phyloP scores from a whole-genome alignment of 2,329 filamentous ascomycete genomes.

The Monosporascus sp. region DNA sequence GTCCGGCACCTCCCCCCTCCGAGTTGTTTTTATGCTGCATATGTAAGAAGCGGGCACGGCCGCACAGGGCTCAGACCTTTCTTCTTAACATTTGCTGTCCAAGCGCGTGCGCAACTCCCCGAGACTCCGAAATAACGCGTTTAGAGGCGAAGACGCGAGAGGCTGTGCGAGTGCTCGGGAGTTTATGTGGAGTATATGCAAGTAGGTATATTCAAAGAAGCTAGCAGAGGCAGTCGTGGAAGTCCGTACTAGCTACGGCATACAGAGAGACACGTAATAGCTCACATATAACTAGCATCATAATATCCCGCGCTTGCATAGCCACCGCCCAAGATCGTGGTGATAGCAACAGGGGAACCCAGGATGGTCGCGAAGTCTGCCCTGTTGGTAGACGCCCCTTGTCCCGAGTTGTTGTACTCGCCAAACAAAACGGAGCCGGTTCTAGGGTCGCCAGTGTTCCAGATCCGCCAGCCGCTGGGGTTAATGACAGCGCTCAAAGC shows the following conservation, averaged over 20 bases:
- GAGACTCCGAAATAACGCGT: too few species aligned
- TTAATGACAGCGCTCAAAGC: slow-evolving; percentile 52
- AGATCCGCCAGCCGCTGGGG: slow-evolving; percentile 50
- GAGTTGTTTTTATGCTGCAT: too few species aligned
- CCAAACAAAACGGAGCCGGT: slow-evolving; percentile 51
- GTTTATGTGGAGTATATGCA: too few species aligned
- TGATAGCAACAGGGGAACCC: slow-evolving; percentile 28
- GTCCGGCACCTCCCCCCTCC: too few species aligned
- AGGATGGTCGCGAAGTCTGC: slow-evolving; percentile 38
- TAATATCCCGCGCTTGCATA: slow-evolving; percentile 14
- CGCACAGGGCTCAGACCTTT: too few species aligned
- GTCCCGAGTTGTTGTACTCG: slow-evolving; percentile 56
- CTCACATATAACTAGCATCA: slow-evolving; percentile 13
- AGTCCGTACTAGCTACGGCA: neutral
- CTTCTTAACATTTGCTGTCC: neutral
- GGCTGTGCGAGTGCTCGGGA: too few species aligned
- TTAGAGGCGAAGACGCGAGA: too few species aligned
- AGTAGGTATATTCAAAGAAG: too few species aligned
- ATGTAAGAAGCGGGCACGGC: too few species aligned
- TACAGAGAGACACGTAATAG: neutral
- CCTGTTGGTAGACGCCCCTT: slow-evolving; percentile 48
- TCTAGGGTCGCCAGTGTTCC: slow-evolving; percentile 41
- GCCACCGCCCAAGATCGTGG: slow-evolving; percentile 14
- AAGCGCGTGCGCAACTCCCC: too few species aligned
- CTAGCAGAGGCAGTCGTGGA: too few species aligned